phyloP scores from a whole-genome alignment of 140 eudicot genomes.

The Bidens hawaiensis region DNA sequence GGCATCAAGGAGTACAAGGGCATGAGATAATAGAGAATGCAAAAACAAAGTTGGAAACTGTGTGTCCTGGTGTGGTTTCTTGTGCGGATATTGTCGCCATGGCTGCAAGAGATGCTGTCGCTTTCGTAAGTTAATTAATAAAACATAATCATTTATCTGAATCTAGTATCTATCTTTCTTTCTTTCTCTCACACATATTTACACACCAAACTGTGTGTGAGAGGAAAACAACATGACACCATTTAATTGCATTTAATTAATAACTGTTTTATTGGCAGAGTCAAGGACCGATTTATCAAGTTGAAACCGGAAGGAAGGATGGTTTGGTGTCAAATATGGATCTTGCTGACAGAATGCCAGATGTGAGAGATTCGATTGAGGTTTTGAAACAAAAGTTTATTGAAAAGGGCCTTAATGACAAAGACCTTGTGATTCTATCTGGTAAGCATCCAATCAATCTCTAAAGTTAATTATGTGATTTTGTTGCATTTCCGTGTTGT shows the following conservation, averaged over 20 bases:
- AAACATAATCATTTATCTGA: background rate
- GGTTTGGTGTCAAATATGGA: slow-evolving; percentile 46
- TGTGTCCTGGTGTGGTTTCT: slow-evolving; percentile 74
- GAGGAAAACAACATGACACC: slow-evolving; percentile 5
- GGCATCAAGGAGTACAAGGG: slow-evolving; percentile 73
- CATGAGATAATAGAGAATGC: slow-evolving; percentile 56
- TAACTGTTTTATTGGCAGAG: slow-evolving; percentile 28
- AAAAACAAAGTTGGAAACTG: slow-evolving; percentile 47
- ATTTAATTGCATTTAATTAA: background rate
- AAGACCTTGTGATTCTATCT: slow-evolving; percentile 71
- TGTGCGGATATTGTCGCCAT: slow-evolving; percentile 82
- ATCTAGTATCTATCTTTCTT: background rate
- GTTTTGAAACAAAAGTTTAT: slow-evolving; percentile 47
- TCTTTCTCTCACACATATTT: background rate
- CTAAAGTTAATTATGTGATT: background rate
- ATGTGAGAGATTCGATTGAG: slow-evolving; percentile 60
- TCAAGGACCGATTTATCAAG: slow-evolving; percentile 62
- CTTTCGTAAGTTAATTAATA: slow-evolving; percentile 27
- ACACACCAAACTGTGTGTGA: slow-evolving; percentile 6
- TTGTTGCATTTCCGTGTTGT: too few relatives aligned
- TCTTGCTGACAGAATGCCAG: slow-evolving; percentile 65
- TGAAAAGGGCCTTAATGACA: slow-evolving; percentile 53
- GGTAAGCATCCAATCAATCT: slow-evolving; percentile 29
- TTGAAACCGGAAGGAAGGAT: slow-evolving; percentile 83
- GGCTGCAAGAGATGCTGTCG: slow-evolving; percentile 85